Evolutionary conservation across 2,329 filamentous ascomycete genomes (phyloP), one percentile per base, ranked within the genome.

Genomic region (Mariannaea elegans): DNA sequence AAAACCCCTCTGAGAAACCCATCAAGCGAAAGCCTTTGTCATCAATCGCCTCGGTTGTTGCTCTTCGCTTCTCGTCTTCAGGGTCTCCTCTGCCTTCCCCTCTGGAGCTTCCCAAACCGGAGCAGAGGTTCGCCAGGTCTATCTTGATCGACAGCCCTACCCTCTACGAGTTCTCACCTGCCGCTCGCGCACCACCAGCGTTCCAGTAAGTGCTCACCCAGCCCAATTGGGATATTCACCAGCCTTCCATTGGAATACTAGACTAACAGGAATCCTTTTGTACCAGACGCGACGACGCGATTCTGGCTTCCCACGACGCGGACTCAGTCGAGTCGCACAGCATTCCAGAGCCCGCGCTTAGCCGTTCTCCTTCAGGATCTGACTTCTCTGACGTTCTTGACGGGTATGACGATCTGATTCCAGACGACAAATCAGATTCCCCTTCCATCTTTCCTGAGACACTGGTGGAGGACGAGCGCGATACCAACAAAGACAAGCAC

Each of bases 21-120:
- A 84, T 89, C 75, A 83, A 82, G 71, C 82, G 87, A 63, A 89
- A 89, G 76, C 87, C 87, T 54, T 72, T 89, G 61, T 87, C 86
- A 41, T 77, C 79, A 7, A 82, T 82, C 29, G 84, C 63, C 34
- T 70, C 64, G 47, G 56, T 57, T 45, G 53, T 66, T 32, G 66
- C 64, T 39, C 58, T 66, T 56, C 70, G 67, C 59, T 70, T 64
- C 57, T 72, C 67, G 32, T 69, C 67, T 32, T 69, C 71, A 19
- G 64, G 63, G 38, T 70, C 65, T 32, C 49, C 65, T 45, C 50
- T 70, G n/a, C 69, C 70, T 9, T 74, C 75, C 34, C 75, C 69
- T 47, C 72, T 76, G 51, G 77, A 80, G 59, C 75, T 83, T 19
- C 77, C 79, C 39, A 78, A 78, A 62, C 82, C 84, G n/a, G 82